Evolutionary conservation across 2,329 filamentous ascomycete genomes (phyloP).

Genomic region (Fusarium sp.): DNA sequence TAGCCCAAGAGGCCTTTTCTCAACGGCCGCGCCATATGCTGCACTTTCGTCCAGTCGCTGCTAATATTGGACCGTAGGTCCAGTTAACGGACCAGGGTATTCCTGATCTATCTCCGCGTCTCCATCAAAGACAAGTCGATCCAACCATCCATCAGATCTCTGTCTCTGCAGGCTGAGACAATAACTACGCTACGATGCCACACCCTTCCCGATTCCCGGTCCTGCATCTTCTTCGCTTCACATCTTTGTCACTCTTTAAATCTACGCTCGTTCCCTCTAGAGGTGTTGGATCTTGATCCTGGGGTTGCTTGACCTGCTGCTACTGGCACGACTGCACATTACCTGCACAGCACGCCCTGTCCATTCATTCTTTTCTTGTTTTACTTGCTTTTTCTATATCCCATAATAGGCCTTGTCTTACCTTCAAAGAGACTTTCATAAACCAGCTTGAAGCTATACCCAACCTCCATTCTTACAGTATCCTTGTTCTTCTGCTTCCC

Average conservation of each 20-base stretch:
- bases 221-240: constrained; percentile 15
- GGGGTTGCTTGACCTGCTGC: constrained; percentile 22
- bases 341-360: constrained; percentile 25
- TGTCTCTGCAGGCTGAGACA: constrained; percentile 24
- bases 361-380: constrained; percentile 12
- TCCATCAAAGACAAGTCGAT: constrained; percentile 21
- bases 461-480: background rate
- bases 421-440: constrained; percentile 15
- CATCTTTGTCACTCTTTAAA: constrained; percentile 17
- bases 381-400: constrained; percentile 19
- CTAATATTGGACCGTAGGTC: constrained; percentile 24
- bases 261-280: constrained; percentile 17
- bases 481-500: constrained; percentile 10
- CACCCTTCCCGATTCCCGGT: constrained; percentile 28
- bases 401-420: constrained; percentile 33
- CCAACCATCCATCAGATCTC: constrained; percentile 42
- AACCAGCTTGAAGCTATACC: constrained; percentile 18
- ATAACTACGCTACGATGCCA: constrained; percentile 37
- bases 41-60: constrained; percentile 39
- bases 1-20: constrained; percentile 38
- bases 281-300: constrained; percentile 18
- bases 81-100: constrained; percentile 32
- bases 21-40: constrained; percentile 42
- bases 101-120: constrained; percentile 42
- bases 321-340: constrained; percentile 27